Conservation (phyloP, 495 filamentous ascomycete genomes). For the Penicillium canescens region DNA sequence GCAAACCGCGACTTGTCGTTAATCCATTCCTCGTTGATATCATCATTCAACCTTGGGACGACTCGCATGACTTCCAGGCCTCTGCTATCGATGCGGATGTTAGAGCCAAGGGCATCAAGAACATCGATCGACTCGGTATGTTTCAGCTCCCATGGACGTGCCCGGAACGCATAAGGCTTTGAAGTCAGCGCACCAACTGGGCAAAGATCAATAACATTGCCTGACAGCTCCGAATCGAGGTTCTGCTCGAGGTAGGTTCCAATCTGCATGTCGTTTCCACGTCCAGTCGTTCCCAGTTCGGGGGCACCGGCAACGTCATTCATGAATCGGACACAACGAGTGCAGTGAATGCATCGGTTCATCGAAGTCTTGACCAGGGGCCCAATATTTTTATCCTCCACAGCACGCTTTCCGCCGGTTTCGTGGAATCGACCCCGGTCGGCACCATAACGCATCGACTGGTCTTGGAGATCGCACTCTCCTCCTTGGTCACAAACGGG, state of each 20-base stretch:
- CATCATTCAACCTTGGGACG: conserved; percentile 88
- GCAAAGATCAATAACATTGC: conserved; percentile 97
- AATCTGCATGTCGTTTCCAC: conserved; percentile 96
- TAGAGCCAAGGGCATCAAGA: conserved; percentile 87
- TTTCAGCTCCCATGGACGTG: conserved; percentile 93
- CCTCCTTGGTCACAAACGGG: conserved; percentile 98
- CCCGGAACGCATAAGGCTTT: conserved; percentile 97
- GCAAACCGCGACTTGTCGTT: conserved; percentile 97
- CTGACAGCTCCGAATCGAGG: conserved; percentile 90
- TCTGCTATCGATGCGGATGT: conserved; percentile 87
- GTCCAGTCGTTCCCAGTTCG: conserved; percentile 88
- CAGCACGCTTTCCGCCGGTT: conserved; percentile 87
- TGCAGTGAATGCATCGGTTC: conserved; percentile 99
- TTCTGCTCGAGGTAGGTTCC: conserved; percentile 94
- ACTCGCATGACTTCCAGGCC: conserved; percentile 97
- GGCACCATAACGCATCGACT: conserved; percentile 97
- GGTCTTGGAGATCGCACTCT: conserved; percentile 98
- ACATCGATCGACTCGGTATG: conserved; percentile 94
- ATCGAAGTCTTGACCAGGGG: conserved; percentile 99
- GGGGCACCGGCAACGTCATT: conserved; percentile 96
- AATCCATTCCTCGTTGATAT: conserved; percentile 99
- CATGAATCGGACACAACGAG: conserved; percentile 93
- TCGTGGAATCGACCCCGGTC: conserved; percentile 97
- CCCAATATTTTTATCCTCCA: conserved; percentile 99
- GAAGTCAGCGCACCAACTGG: conserved; percentile 95